phyloP scores from a whole-genome alignment of 148 eudicot species.

The Linanthus parryae region DNA sequence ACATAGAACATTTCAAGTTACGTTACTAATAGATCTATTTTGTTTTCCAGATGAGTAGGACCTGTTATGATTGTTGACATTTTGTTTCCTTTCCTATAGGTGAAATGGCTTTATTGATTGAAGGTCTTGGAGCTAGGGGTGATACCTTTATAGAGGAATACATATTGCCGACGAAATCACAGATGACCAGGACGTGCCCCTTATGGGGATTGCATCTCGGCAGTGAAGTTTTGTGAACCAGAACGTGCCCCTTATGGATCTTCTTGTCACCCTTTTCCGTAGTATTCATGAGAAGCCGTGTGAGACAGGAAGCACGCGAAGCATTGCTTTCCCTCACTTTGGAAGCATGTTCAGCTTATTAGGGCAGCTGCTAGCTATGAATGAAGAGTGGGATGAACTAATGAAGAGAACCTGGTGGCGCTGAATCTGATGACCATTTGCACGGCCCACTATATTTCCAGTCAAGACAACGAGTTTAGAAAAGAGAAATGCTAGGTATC shows the following conservation, averaged over 20 bases:
- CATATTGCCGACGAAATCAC: conserved; percentile 17
- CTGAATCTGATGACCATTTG: conserved; percentile 24
- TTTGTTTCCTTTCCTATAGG: conserved; percentile 7
- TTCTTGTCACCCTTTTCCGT: conserved; percentile 32
- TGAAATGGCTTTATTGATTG: conserved; percentile 22
- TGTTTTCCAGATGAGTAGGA: too few relatives aligned
- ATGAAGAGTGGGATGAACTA: conserved; percentile 30
- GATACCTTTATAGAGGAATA: conserved; percentile 30
- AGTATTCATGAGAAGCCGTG: conserved; percentile 33
- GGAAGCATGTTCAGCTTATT: conserved; percentile 33
- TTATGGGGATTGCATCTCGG: conserved; percentile 20
- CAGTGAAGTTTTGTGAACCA: conserved; percentile 21
- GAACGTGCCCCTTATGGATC: conserved; percentile 26
- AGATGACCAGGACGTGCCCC: conserved; percentile 14
- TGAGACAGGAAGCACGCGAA: conserved; percentile 26
- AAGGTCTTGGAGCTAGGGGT: conserved; percentile 24
- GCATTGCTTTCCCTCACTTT: conserved; percentile 30
- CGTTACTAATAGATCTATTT: too few relatives aligned
- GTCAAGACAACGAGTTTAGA: conserved; percentile 24
- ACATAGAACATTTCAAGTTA: too few relatives aligned
- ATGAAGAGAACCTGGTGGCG: conserved; percentile 22
- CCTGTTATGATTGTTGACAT: too few relatives aligned
- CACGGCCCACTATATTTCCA: conserved; percentile 24
- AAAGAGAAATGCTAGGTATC: too few relatives aligned
- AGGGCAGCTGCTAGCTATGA: conserved; percentile 12